Percentiles rank a stretch among this genome's conserved stretches.
Evolutionary conservation across 768 basidiomycete species (phyloP).

Genomic region (Amanita exitialis): DNA sequence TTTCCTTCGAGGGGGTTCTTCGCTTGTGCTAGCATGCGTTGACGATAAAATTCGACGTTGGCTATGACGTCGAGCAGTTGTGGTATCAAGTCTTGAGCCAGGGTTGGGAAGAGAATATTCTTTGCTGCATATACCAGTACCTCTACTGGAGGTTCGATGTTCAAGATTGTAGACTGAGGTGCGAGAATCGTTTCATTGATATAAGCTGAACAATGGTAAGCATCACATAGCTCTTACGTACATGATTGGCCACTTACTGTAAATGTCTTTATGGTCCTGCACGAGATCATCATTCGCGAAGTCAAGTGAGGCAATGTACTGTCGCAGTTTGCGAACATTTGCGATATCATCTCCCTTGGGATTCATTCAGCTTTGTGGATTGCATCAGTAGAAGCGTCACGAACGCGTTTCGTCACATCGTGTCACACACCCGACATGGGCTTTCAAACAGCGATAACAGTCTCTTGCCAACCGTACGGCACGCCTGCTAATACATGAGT

Average conservation of each 20-base stretch:
- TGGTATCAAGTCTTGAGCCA: conserved; percentile 7
- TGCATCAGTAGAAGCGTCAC: background rate
- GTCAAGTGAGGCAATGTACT: conserved; percentile 2
- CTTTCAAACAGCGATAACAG: background rate
- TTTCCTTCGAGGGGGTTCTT: conserved; percentile 11
- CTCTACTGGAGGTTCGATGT: conserved; percentile 11
- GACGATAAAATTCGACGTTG: conserved; percentile 8
- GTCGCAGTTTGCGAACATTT: background rate
- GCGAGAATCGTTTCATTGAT: conserved; percentile 15
- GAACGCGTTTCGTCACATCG: conserved; percentile 9
- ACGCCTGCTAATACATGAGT: too few species aligned
- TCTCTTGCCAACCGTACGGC: too few species aligned
- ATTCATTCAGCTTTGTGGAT: conserved; percentile 1
- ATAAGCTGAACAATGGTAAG: conserved; percentile 8
- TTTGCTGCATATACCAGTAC: conserved; percentile 3
- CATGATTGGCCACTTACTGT: background rate
- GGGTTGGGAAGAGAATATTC: conserved; percentile 2
- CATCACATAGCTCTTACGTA: background rate
- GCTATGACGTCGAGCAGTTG: conserved; percentile 9
- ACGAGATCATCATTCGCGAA: background rate
- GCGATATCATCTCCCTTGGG: background rate
- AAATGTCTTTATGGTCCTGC: conserved; percentile 2
- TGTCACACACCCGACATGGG: conserved; percentile 5
- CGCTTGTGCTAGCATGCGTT: conserved; percentile 4
- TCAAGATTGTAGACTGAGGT: conserved; percentile 14